A percentile compares a stretch with the other conserved stretches of the same genome.
Conservation (phyloP, 2,329 filamentous ascomycete genomes). For the Colletotrichum filicis region DNA sequence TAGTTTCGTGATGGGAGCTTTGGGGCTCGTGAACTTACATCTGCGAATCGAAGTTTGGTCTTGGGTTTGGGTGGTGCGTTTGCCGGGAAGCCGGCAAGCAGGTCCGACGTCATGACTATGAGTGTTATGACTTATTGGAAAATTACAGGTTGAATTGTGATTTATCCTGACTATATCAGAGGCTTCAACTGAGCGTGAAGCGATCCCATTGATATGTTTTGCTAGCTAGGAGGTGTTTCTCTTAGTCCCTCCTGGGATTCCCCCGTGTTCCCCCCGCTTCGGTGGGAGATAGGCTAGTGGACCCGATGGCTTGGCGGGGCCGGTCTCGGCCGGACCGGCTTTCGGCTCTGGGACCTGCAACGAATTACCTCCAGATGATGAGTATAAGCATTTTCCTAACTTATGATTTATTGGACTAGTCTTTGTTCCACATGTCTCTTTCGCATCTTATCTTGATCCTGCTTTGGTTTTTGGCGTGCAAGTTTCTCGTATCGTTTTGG, state of each 20-base stretch:
- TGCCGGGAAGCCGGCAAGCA: constrained; percentile 23
- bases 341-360: background rate
- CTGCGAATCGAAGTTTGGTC: constrained; percentile 26
- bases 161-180: background rate
- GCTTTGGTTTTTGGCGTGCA: no score
- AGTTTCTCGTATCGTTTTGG: no score
- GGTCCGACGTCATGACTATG: constrained; percentile 12
- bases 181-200: no score
- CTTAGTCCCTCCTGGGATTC: background rate
- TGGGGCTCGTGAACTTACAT: background rate
- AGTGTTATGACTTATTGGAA: background rate
- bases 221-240: background rate
- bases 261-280: constrained; percentile 23
- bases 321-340: constrained; percentile 1
- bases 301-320: constrained; percentile 12
- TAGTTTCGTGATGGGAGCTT: background rate
- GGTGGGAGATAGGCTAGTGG: constrained; percentile 10
- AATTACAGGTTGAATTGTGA: background rate
- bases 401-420: background rate
- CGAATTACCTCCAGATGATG: background rate
- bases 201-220: background rate
- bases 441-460: background rate
- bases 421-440: no score
- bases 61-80: constrained; percentile 13
- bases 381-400: background rate